Evolutionary conservation across 2,329 filamentous ascomycete genomes (phyloP), one percentile per base, ranked within the genome.

Genomic region (Hymenoscyphus fructigenus): DNA sequence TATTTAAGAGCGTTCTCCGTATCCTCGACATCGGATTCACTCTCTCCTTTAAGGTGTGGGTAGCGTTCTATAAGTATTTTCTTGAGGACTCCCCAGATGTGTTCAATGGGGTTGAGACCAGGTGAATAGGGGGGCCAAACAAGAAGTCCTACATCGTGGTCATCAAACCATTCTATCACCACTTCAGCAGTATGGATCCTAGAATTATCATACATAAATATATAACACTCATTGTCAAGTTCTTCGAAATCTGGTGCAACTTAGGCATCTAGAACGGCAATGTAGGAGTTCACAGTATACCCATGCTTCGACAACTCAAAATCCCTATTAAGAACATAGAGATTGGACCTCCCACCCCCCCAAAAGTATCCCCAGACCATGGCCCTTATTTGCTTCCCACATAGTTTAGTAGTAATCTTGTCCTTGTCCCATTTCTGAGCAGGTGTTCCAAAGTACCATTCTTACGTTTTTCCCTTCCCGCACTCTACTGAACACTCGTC

Each of bases 171-270:
- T 17, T 53, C 38, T 12, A 12, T 17, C 9, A 61, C 59, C 20
- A 2, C 28, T 20, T 34, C 15, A 4, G 26, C 41, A 20, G 59
- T 55, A 53, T 61, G 41, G 20, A 34, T 61, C 9, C 47, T 56
- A 3, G 66, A 56, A 44, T 71, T 70, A 61, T 72, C 68, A 36
- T 71, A 60, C 53, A 69, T 67, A 29, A 71, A 72, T 5, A 65
- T 59, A 64, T 63, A 63, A 14, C 57, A 57, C 26, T 26, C 59
- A 23, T 53, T 23, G 5, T 32, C 38, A 29, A 20, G 14, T 5
- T 34, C 17, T 50, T 60, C 14, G n/a, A 57, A 67, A 28, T 59
- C 57, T n/a, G 14, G 55, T 32, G 57, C 59, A 2, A 67, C n/a
- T 17, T 65, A 26, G 10, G 62, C 63, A 17, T 67, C 47, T 5